Evolutionary conservation across 2,329 filamentous ascomycete genomes (phyloP), one percentile per base, ranked within the genome.

Genomic region (Fusarium concolor): DNA sequence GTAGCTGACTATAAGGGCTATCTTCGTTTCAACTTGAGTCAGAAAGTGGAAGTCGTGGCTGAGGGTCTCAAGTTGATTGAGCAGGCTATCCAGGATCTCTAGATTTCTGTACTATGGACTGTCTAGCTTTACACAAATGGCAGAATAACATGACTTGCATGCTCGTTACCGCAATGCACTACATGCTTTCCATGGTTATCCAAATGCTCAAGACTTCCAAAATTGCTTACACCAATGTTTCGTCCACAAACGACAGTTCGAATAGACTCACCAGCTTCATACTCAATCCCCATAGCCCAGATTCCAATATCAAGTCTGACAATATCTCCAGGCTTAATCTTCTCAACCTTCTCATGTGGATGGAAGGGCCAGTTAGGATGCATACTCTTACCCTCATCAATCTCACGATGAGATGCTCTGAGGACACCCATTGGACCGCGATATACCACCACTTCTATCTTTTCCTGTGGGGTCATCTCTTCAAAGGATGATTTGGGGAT

Each of bases 221-320:
- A 62, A 1, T 62, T 62, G 15, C 37, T 62, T 0, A 62, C 59
- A 0, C 59, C 59, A 4, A 62, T 8, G 15, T 62, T 62, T 2
- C 57, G 31, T 0, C 59, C 57, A 6, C 15, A n/a, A 1, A 62
- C 24, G 12, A 62, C 47, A 8, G 42, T 57, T 2, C 59, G 20
- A 3, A 62, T 28, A 0, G 57, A 62, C 29, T 62, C 59, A 0
- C 59, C 59, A 7, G 49, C 42, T 4, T 62, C 57, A 22, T 62
- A 62, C 20, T 62, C 59, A 4, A 62, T 62, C 3, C 59, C 59
- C 57, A 62, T 62, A 0, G 59, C 59, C 59, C 59, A 62, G 3
- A 62, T 62, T 2, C 59, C 59, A 1, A 62, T 62, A 4, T 62
- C 59, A 0, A 62, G 11, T 9, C 57, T 56, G 0, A 62, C 33